A percentile compares a stretch with the other conserved stretches of the same genome.
phyloP scores from a whole-genome alignment of 2,329 filamentous ascomycete genomes.

The Sphaerulina musiva region DNA sequence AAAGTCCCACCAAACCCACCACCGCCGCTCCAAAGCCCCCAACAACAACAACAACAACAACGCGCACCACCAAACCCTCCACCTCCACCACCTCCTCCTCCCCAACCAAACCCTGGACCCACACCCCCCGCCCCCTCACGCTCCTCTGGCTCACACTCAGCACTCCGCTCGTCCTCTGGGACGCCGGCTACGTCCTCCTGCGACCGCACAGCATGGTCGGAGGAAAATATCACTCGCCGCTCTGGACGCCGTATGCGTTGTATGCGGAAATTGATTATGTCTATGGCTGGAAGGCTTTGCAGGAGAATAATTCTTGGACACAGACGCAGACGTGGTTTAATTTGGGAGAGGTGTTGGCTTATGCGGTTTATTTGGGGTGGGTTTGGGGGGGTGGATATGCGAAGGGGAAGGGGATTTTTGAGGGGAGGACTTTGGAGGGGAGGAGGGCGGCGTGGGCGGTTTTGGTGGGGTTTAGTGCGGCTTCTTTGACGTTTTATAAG shows the following conservation, averaged over 20 bases:
- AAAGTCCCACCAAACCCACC: constrained; percentile 22
- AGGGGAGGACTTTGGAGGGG: constrained; percentile 48
- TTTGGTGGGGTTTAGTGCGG: constrained; percentile 53
- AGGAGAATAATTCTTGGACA: constrained; percentile 66
- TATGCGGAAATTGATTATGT: constrained; percentile 75
- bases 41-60: too few relatives aligned
- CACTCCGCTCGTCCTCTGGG: constrained; percentile 74
- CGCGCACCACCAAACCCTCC: too few relatives aligned
- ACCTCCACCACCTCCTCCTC: background rate
- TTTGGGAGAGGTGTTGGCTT: constrained; percentile 59
- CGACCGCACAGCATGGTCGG: constrained; percentile 78
- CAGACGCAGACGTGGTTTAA: constrained; percentile 67
- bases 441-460: constrained; percentile 49
- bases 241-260: constrained; percentile 72
- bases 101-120: constrained; percentile 42
- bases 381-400: constrained; percentile 41
- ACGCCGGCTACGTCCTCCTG: constrained; percentile 69
- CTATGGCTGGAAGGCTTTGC: constrained; percentile 70
- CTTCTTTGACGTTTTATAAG: constrained; percentile 61
- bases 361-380: constrained; percentile 55
- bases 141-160: constrained; percentile 69
- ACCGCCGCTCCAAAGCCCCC: constrained; percentile 18
- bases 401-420: constrained; percentile 37
- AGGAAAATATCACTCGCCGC: constrained; percentile 61
- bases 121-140: constrained; percentile 54